phyloP scores from a whole-genome alignment of 2,329 filamentous ascomycete species.

The Fusarium pseudoanthophilum region DNA sequence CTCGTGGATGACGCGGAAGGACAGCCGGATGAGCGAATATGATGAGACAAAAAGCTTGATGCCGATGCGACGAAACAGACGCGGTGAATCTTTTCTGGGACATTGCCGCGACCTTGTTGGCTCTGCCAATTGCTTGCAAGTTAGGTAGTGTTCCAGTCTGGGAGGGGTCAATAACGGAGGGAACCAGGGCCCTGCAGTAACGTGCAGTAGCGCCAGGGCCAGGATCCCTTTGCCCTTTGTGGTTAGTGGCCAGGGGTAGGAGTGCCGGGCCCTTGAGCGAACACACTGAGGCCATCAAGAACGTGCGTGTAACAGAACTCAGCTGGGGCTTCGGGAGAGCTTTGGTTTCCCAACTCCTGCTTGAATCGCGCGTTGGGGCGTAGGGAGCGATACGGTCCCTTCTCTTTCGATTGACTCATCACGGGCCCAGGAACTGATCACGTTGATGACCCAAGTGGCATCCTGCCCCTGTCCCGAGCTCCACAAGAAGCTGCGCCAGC shows the following conservation, averaged over 20 bases:
- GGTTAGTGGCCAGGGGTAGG: conserved; percentile 31
- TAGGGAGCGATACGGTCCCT: background rate
- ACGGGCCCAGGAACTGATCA: conserved; percentile 4
- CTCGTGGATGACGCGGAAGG: conserved; percentile 25
- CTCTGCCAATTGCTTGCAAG: conserved; percentile 30
- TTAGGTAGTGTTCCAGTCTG: conserved; percentile 26
- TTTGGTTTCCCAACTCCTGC: background rate
- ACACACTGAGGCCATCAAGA: conserved; percentile 9
- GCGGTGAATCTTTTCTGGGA: conserved; percentile 28
- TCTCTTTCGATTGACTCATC: background rate
- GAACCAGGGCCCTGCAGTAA: conserved; percentile 24
- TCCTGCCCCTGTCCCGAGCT: conserved; percentile 18
- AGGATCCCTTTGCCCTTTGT: conserved; percentile 18
- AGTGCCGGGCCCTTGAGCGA: conserved; percentile 11
- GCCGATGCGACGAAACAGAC: conserved; percentile 39
- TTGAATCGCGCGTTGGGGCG: conserved; percentile 3
- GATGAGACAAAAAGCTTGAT: conserved; percentile 35
- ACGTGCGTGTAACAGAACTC: conserved; percentile 23
- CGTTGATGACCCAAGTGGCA: conserved; percentile 1
- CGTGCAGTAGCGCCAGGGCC: conserved; percentile 26
- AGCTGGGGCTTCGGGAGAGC: conserved; percentile 10
- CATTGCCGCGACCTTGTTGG: conserved; percentile 36
- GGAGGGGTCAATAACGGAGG: conserved; percentile 26
- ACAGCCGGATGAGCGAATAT: conserved; percentile 27
- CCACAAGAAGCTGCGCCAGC: conserved; percentile 18